Evolutionary conservation across 768 basidiomycete species (phyloP), one percentile per base, ranked within the genome.

Genomic region (Mrakia hoshinonis): DNA sequence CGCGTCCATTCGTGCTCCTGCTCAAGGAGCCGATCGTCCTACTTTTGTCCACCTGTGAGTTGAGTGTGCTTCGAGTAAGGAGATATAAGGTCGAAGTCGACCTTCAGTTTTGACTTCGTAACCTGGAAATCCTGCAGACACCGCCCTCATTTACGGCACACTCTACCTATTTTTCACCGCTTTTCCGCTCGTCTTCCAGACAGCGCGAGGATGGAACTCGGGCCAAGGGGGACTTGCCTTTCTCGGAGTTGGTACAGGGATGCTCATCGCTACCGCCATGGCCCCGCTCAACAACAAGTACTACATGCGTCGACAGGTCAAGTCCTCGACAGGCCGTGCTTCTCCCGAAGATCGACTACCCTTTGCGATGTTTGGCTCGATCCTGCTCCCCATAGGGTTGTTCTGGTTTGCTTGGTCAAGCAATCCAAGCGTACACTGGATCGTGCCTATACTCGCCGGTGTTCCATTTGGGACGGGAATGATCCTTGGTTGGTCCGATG

Each of bases 371-470:
- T 63, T 81, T 74, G 81, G 79, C 18, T 79, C 77, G 38, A 62
- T 78, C 18, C 58, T 79, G 20, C 75, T 82, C 2, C 79, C 80
- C 52, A 73, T 80, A 7, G 54, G 54, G 7, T 36, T 72, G 4
- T 67, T 72, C 70, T 68, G 64, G 85, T 87, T 88, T 76, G 85
- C 87, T 51, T 87, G 86, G 86, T 60, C 70, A 1, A 70, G 67
- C 29, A 72, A 75, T 1, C 74, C 75, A 83, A 75, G n/a, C 9
- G 75, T 87, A 0, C 88, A 85, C 75, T 89, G 85, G 85, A 84
- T 87, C 69, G 85, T 86, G 3, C 86, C 87, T 13, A 85, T 89
- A 77, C 78, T 89, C 48, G 85, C 85, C 20, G 86, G 85, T 18
- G 54, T 26, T 55, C 54, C 54, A 3, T 55, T 55, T 26, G 54